Conservation (phyloP, 768 basidiomycete genomes). For the Postia placenta region DNA sequence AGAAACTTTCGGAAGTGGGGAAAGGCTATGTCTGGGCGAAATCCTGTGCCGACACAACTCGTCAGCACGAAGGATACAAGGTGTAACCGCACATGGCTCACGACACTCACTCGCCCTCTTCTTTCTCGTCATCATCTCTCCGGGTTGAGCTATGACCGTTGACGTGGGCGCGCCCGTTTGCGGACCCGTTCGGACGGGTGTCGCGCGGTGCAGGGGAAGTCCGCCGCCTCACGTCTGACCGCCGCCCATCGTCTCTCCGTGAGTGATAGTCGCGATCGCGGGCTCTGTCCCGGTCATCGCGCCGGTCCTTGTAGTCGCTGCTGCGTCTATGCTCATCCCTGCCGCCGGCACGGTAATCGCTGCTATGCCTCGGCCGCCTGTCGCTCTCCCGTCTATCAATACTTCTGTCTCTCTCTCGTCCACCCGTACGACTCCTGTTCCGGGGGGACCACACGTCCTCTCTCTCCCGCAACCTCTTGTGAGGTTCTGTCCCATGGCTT, state of each 20-base stretch:
- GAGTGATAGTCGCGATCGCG: conserved; percentile 21
- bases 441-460: conserved; percentile 40
- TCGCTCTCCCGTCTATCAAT: conserved; percentile 27
- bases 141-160: conserved; percentile 5
- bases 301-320: conserved; percentile 28
- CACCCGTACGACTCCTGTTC: conserved; percentile 21
- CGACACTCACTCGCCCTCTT: conserved; percentile 92
- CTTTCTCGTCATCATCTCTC: conserved; percentile 53
- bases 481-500: conserved; percentile 32
- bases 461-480: conserved; percentile 51
- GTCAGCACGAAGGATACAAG: conserved; percentile 1
- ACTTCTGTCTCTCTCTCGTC: conserved; percentile 34
- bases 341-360: conserved; percentile 25
- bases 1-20: conserved; percentile 22
- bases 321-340: conserved; percentile 31
- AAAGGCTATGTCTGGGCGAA: conserved; percentile 45
- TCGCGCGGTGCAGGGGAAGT: conserved; percentile 9
- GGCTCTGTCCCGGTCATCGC: conserved; percentile 29
- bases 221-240: conserved; percentile 12
- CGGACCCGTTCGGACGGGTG: conserved; percentile 8
- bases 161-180: conserved; percentile 1
- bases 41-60: conserved; percentile 41
- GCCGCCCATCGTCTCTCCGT: conserved; percentile 26
- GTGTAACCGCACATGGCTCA: conserved; percentile 13
- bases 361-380: conserved; percentile 18